Percentiles rank a stretch among this genome's conserved stretches.
phyloP scores from a whole-genome alignment of 495 filamentous ascomycete genomes.

The Clohesyomyces aquaticus region DNA sequence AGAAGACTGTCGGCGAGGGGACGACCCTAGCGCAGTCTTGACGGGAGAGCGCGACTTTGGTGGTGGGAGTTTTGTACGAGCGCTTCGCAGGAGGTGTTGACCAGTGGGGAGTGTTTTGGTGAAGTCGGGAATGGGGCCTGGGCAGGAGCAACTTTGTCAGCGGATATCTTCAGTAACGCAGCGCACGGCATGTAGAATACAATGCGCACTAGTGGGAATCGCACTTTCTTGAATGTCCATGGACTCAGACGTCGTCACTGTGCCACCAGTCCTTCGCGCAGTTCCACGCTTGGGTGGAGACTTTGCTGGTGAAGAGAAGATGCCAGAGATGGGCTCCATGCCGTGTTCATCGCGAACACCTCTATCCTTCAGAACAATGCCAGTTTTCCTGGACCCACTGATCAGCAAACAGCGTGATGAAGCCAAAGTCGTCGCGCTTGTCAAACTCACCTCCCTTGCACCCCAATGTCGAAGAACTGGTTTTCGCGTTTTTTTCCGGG shows the following conservation, averaged over 20 bases:
- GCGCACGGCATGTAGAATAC: background rate
- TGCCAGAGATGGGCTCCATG: conserved; percentile 78
- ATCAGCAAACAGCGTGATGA: conserved; percentile 9
- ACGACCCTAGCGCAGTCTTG: conserved; percentile 61
- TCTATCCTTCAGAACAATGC: conserved; percentile 75
- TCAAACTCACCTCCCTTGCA: conserved; percentile 61
- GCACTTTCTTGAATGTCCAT: conserved; percentile 54
- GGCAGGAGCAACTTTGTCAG: conserved; percentile 2
- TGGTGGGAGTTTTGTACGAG: conserved; percentile 50
- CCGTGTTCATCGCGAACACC: conserved; percentile 88
- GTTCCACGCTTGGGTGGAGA: conserved; percentile 53
- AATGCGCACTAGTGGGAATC: conserved; percentile 21
- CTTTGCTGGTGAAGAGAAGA: conserved; percentile 88
- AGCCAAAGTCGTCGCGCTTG: background rate
- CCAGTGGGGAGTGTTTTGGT: conserved; percentile 29
- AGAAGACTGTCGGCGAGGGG: conserved; percentile 55
- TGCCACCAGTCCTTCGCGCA: conserved; percentile 42
- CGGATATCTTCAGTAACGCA: background rate
- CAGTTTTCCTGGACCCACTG: conserved; percentile 68
- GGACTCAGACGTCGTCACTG: conserved; percentile 47
- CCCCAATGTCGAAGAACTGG: conserved; percentile 67
- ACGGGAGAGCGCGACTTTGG: conserved; percentile 57
- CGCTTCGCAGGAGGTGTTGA: conserved; percentile 44
- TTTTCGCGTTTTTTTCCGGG: conserved; percentile 41
- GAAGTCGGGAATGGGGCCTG: conserved; percentile 56